phyloP scores from a whole-genome alignment of 106 monocot species.

The Dendrobium chrysotoxum region DNA sequence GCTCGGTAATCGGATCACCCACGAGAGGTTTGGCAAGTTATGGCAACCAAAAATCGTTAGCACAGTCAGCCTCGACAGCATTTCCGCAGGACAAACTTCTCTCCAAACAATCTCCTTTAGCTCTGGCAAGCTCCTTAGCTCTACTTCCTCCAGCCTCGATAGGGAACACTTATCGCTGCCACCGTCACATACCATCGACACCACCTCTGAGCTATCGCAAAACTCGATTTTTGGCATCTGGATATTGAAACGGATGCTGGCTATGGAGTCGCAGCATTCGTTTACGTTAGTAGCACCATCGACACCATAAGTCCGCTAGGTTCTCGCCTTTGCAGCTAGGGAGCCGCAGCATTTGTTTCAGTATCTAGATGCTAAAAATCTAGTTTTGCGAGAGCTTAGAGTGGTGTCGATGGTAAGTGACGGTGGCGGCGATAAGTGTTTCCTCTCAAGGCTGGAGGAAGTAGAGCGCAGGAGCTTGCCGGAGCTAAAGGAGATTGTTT shows the following conservation, averaged over 20 bases:
- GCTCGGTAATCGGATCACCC: constrained; percentile 10
- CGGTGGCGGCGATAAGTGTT: neutral
- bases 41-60: neutral
- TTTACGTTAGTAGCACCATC: too few relatives aligned
- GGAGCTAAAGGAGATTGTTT: constrained; percentile 4
- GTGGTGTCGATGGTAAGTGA: constrained; percentile 2
- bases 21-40: constrained; percentile 3
- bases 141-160: neutral
- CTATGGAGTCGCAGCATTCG: neutral
- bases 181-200: neutral
- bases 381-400: neutral
- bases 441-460: neutral
- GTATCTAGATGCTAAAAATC: neutral
- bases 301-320: too few relatives aligned
- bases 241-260: neutral
- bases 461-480: neutral
- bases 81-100: neutral
- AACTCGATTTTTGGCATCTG: neutral
- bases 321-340: neutral
- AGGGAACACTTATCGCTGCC: neutral
- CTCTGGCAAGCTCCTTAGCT: neutral
- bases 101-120: constrained; percentile 9
- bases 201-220: neutral
- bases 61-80: neutral
- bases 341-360: neutral